phyloP scores from a whole-genome alignment of 208 protist species.

The Phytomonas francai region DNA sequence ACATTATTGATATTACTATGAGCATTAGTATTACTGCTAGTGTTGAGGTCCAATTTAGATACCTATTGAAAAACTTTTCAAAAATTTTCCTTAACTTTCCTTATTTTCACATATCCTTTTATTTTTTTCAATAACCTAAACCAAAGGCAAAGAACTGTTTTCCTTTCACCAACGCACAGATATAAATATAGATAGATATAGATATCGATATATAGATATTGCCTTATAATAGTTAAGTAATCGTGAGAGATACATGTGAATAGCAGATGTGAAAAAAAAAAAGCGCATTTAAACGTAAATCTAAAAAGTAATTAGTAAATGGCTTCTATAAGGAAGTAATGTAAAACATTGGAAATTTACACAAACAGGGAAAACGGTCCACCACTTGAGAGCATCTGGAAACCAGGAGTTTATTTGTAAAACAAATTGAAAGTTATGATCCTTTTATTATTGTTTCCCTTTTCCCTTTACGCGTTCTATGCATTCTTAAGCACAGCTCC shows the following conservation, averaged over 20 bases:
- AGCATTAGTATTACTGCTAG: not conserved
- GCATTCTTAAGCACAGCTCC: conserved; percentile 7
- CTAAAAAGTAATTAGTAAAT: not conserved
- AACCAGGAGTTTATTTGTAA: not conserved
- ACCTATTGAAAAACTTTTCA: conserved; percentile 1
- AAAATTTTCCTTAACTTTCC: not conserved
- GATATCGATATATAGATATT: no score
- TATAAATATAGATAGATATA: no score
- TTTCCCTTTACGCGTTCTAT: conserved; percentile 4
- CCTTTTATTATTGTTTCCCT: not conserved
- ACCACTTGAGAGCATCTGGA: not conserved
- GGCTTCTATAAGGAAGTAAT: not conserved
- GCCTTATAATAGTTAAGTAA: not conserved
- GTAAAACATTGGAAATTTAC: not conserved
- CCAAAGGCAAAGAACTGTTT: not conserved
- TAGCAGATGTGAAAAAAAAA: not conserved
- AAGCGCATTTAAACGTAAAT: not conserved
- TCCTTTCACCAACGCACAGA: not conserved
- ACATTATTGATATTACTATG: conserved; percentile 4
- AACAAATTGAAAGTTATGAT: not conserved
- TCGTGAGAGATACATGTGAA: not conserved
- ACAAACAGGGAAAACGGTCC: not conserved
- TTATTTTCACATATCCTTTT: not conserved
- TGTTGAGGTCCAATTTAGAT: not conserved
- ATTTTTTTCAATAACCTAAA: not conserved